Conservation (phyloP, 768 basidiomycete genomes). For the Tremella fuciformis region DNA sequence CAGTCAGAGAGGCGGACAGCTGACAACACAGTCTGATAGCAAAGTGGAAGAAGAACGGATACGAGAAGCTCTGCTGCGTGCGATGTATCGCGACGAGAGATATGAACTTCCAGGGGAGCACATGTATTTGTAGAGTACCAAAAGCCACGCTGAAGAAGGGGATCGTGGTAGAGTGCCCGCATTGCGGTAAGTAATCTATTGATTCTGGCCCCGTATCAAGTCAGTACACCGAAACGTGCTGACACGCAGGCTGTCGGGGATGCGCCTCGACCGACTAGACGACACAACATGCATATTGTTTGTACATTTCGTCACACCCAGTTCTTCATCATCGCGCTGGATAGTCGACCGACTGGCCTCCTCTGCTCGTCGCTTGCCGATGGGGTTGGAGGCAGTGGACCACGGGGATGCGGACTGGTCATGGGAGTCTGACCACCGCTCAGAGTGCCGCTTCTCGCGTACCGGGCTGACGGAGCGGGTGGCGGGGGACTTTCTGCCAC, state of each 20-base stretch:
- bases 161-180: slow-evolving; percentile 91
- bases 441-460: background rate
- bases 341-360: background rate
- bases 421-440: background rate
- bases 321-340: slow-evolving; percentile 2
- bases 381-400: background rate
- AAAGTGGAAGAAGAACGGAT: slow-evolving; percentile 97
- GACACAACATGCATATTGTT: slow-evolving; percentile 19
- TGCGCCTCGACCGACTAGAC: slow-evolving; percentile 21
- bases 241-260: slow-evolving; percentile 25
- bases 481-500: slow-evolving; percentile 2
- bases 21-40: slow-evolving; percentile 75
- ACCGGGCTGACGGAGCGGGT: background rate
- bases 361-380: background rate
- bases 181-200: slow-evolving; percentile 71
- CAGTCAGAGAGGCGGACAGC: background rate
- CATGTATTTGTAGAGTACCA: slow-evolving; percentile 95
- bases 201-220: background rate
- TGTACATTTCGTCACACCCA: slow-evolving; percentile 15
- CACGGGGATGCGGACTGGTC: background rate
- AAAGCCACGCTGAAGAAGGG: slow-evolving; percentile 87
- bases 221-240: background rate
- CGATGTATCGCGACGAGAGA: slow-evolving; percentile 95
- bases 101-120: slow-evolving; percentile 99
- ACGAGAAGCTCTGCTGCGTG: slow-evolving; percentile 95